Conservation (phyloP, 1,284 basidiomycete genomes). For the Blastosporella zonata region DNA sequence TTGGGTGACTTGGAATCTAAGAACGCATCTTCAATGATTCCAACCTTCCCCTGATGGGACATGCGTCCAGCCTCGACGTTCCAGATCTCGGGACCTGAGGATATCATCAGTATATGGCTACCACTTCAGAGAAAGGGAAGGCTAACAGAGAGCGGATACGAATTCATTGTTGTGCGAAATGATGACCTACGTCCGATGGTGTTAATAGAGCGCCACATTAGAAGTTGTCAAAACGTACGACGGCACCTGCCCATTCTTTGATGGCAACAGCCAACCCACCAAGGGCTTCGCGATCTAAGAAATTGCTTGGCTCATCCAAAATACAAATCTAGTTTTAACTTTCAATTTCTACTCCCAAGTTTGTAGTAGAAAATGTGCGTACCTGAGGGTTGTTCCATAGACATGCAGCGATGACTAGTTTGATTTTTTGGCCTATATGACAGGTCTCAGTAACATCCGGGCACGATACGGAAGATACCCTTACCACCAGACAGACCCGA, state of each 20-base stretch:
- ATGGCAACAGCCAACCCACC: slow-evolving; percentile 96
- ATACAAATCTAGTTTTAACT: slow-evolving; percentile 56
- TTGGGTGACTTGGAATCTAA: slow-evolving; percentile 59
- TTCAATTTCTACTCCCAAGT: neutral
- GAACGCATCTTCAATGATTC: slow-evolving; percentile 78
- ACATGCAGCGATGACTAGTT: slow-evolving; percentile 92
- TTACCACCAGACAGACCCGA: slow-evolving; percentile 82
- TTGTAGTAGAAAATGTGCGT: slow-evolving; percentile 8
- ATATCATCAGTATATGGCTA: slow-evolving; percentile 16
- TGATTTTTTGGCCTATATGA: slow-evolving; percentile 83
- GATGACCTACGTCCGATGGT: slow-evolving; percentile 61
- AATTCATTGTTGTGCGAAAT: slow-evolving; percentile 97
- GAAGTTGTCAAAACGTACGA: slow-evolving; percentile 49
- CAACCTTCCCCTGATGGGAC: slow-evolving; percentile 84
- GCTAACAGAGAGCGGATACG: slow-evolving; percentile 80
- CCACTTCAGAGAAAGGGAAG: slow-evolving; percentile 6
- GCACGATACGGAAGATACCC: slow-evolving; percentile 20
- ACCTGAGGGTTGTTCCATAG: slow-evolving; percentile 95
- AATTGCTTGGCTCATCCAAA: slow-evolving; percentile 97
- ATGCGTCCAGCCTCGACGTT: slow-evolving; percentile 79
- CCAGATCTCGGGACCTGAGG: slow-evolving; percentile 76
- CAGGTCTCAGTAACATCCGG: slow-evolving; percentile 2
- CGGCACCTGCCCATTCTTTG: slow-evolving; percentile 94
- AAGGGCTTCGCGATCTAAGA: slow-evolving; percentile 87
- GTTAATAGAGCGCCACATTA: slow-evolving; percentile 11